These are phyloP conservation scores for Globisporangium splendens DNA, from an alignment of 352 stramenopile species.

Conservation along the genomic window DNA sequence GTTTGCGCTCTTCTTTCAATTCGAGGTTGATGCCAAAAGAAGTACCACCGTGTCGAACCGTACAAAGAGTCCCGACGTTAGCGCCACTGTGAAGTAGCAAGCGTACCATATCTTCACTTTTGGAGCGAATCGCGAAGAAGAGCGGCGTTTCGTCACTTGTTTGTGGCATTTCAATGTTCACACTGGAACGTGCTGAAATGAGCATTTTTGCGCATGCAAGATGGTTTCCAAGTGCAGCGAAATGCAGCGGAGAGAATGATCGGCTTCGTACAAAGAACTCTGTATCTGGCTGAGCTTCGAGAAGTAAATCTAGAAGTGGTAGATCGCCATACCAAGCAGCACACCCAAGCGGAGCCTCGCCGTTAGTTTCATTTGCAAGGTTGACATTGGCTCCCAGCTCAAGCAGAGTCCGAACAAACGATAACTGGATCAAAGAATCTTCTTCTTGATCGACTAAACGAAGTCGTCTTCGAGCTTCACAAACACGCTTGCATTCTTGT, in stretches of 20 bases:
- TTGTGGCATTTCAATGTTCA: slow-evolving; percentile 36
- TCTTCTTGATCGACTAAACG: not conserved
- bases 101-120: slow-evolving; percentile 38
- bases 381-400: slow-evolving; percentile 54
- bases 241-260: slow-evolving; percentile 62
- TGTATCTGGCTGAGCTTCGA: slow-evolving; percentile 41
- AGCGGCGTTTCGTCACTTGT: slow-evolving; percentile 42
- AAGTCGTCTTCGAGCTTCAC: slow-evolving; percentile 5
- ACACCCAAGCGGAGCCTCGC: slow-evolving; percentile 49
- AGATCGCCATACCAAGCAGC: slow-evolving; percentile 49
- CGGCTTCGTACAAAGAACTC: slow-evolving; percentile 29
- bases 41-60: slow-evolving; percentile 28
- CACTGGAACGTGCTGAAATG: slow-evolving; percentile 23
- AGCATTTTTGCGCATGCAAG: slow-evolving; percentile 40
- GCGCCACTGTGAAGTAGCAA: slow-evolving; percentile 40
- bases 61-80: slow-evolving; percentile 36
- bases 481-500: slow-evolving; percentile 58
- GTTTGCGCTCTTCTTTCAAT: slow-evolving; percentile 6
- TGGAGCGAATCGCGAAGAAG: slow-evolving; percentile 61
- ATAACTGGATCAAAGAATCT: slow-evolving; percentile 21
- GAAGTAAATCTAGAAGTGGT: slow-evolving; percentile 39
- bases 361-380: slow-evolving; percentile 41
- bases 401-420: slow-evolving; percentile 39
- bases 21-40: slow-evolving; percentile 35
- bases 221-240: slow-evolving; percentile 40